Base-by-base conservation (phyloP, 1,284 basidiomycete species). In the Tetrapyrgos nigripes region DNA sequence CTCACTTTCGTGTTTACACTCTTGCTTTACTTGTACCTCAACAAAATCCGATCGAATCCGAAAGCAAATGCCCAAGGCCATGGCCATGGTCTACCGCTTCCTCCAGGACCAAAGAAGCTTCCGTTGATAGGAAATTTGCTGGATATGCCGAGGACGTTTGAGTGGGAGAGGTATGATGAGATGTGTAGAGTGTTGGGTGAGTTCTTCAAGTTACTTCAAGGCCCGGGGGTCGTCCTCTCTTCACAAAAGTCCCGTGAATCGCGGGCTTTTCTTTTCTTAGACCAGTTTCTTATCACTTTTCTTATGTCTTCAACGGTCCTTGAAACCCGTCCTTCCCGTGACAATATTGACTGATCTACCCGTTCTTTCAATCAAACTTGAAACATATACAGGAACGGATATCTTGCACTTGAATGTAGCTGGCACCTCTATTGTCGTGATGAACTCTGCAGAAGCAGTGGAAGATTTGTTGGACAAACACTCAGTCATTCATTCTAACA, bases 381-480 rank as follows among this genome's bases (percentile, higher is more conserved):
- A 19, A n/a, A 9, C 8, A 24, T 31, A 19, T n/a, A 13, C 33
- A 62, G 58, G 45, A 13, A 58, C 61, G 31, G 55, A 60, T 14
- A 62, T 62, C 5, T 53, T 62, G 21, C 58, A 62, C 43, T 51
- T 62, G 21, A 52, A 60, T n/a, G 58, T 62, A 4, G 58, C 56
- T 5, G 61, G 61, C 14, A 58, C 61, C 26, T 60, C 61, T 10
- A 55, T 62, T 31, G 52, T 62, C 33, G 53, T 62, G 14, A 46
- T 62, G 54, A 59, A 62, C 49, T 55, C 51, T 23, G 11, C 46
- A 23, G 48, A 60, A 56, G 58, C 50, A 21, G 58, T 58, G 6
- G 55, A 52, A 31, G 61, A 62, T 21, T 44, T 62, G 2, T 51
- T 62, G 21, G 61, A 60, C 50, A 59, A 62, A 29, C 55, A 53